Evolutionary conservation across 495 filamentous ascomycete species (phyloP), one percentile per base, ranked within the genome.

Genomic region (Talaromyces thailandensis): DNA sequence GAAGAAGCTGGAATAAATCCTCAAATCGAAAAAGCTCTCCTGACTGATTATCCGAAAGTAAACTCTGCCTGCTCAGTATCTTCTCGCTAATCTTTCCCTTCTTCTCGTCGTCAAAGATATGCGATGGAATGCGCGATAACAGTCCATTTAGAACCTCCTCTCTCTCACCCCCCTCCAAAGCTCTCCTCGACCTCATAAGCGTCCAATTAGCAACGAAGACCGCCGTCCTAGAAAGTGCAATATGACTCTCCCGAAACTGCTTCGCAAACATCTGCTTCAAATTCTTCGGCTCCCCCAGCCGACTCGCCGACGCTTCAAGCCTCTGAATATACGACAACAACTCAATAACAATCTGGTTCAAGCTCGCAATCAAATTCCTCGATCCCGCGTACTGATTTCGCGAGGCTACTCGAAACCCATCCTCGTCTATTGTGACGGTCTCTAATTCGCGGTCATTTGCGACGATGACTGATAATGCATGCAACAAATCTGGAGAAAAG

Each of bases 401-500:
- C 3, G 66, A 60, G 18, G 79, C 70, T n/a, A 80, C 70, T n/a
- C 66, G 71, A 37, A 79, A 76, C 0, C 43, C 64, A 2, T 68
- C 29, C 58, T 76, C 68, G 16, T 70, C 65, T 28, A 80, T 76
- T 32, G 73, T 66, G 0, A 80, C 60, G 2, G 63, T 69, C 58
- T 75, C 72, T 40, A 73, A 66, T 60, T 80, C 78, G 28, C 78
- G 66, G 32, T 69, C 68, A 45, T 79, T 80, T 35, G 73, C 76
- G 6, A 73, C 71, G 63, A 79, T 67, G 35, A 80, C 63, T 9
- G 74, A 72, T 37, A 80, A 65, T 6, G 75, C 75, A 55, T 75
- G 70, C 63, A 79, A 73, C 14, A 80, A 67, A 21, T 76, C 76
- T 3, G 76, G 75, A 2, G 78, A 80, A 61, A 80, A 78, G 48